Evolutionary conservation across 2,329 filamentous ascomycete species (phyloP).

Genomic region (Decorospora gaudefroyi): DNA sequence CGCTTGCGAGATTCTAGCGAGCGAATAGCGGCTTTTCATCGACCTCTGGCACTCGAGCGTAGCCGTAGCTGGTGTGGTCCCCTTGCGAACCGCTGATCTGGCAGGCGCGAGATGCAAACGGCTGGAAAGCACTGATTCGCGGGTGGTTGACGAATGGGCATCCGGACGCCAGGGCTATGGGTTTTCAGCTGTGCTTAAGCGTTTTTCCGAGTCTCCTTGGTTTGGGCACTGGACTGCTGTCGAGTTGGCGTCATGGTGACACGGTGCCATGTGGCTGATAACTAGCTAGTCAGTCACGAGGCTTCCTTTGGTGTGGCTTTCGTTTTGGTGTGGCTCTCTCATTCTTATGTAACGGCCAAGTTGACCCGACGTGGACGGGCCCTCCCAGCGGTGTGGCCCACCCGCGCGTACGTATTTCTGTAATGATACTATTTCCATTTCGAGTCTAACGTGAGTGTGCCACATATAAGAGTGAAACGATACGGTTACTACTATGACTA

Average conservation of each 20-base stretch:
- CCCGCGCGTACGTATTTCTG: slow-evolving; percentile 10
- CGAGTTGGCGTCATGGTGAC: slow-evolving; percentile 12
- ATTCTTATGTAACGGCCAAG: slow-evolving; percentile 31
- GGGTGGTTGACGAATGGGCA: slow-evolving; percentile 13
- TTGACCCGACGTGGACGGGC: slow-evolving; percentile 5
- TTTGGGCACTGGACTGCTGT: slow-evolving; percentile 11
- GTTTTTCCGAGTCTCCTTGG: slow-evolving; percentile 10
- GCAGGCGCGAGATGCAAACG: slow-evolving; percentile 12
- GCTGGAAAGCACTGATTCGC: slow-evolving; percentile 22
- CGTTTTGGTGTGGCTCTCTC: slow-evolving; percentile 1
- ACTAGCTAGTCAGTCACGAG: slow-evolving; percentile 2
- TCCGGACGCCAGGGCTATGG: slow-evolving; percentile 3
- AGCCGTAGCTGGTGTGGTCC: slow-evolving; percentile 19
- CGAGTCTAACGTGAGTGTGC: background rate
- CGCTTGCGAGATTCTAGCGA: slow-evolving; percentile 35
- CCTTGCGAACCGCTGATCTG: slow-evolving; percentile 13
- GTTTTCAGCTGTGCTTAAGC: slow-evolving; percentile 2
- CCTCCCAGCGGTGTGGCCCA: slow-evolving; percentile 3
- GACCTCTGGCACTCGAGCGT: slow-evolving; percentile 9
- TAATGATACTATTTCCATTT: slow-evolving; percentile 9
- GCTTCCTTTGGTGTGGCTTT: slow-evolving; percentile 1
- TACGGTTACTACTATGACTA: too few relatives aligned
- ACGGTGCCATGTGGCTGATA: slow-evolving; percentile 2
- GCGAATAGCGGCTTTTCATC: slow-evolving; percentile 34
- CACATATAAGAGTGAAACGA: too few relatives aligned